Evolutionary conservation across 73 alveolate species (phyloP).

Genomic region (Blepharisma japonicum): DNA sequence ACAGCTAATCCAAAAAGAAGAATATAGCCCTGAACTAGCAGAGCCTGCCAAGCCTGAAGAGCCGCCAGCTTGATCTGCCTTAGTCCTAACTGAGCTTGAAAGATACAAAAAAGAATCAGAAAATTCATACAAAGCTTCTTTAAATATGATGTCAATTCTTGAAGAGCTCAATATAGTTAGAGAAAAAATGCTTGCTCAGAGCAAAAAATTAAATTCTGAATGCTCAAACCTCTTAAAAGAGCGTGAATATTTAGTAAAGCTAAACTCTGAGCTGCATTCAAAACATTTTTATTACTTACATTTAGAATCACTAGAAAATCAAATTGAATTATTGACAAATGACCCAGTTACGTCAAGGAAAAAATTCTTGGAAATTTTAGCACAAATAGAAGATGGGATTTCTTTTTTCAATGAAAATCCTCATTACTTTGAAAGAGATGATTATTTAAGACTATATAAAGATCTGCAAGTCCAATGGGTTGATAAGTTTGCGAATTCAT

Average conservation of each 20-base stretch:
- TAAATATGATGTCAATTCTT: neutral
- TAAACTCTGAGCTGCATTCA: constrained; percentile 9
- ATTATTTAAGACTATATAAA: neutral
- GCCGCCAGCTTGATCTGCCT: no score
- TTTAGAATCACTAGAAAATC: constrained; percentile 9
- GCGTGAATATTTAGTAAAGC: neutral
- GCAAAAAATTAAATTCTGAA: neutral
- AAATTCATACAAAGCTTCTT: no score
- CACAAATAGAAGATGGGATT: constrained; percentile 17
- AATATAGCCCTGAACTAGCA: no score
- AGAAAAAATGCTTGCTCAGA: neutral
- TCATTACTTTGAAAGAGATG: neutral
- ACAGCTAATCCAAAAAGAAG: no score
- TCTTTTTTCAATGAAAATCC: constrained; percentile 24
- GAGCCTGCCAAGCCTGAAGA: no score
- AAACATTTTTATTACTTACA: constrained; percentile 11
- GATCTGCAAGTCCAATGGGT: neutral
- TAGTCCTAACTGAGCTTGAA: no score
- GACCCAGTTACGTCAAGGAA: neutral
- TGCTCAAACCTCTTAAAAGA: constrained; percentile 24
- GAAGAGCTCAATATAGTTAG: neutral
- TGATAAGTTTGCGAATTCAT: neutral
- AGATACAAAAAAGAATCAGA: no score
- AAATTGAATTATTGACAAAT: neutral
- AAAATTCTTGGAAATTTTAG: neutral